Conservation (phyloP, 495 filamentous ascomycete species). For the Penicillium atrosanguineum region DNA sequence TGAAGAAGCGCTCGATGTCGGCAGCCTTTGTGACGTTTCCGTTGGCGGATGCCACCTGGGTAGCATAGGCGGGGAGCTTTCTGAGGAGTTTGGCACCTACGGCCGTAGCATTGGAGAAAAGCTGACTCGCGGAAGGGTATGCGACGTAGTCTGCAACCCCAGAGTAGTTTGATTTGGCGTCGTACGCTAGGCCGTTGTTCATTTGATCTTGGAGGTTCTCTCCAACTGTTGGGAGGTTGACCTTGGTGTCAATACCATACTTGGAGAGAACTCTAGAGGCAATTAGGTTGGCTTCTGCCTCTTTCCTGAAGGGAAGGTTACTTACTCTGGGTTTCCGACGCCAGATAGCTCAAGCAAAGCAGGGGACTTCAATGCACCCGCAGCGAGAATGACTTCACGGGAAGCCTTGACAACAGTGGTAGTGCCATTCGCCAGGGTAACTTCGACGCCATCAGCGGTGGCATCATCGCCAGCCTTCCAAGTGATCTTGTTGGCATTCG, state of each 20-base stretch:
- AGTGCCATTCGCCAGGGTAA: constrained; percentile 19
- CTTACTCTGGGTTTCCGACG: constrained; percentile 20
- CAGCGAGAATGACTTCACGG: constrained; percentile 20
- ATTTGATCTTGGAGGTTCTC: constrained; percentile 26
- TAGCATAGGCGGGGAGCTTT: constrained; percentile 19
- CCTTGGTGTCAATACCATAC: constrained; percentile 16
- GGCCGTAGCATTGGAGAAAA: constrained; percentile 17
- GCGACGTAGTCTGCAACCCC: constrained; percentile 17
- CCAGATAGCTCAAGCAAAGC: constrained; percentile 22
- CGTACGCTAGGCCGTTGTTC: constrained; percentile 20
- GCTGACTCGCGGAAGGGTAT: constrained; percentile 16
- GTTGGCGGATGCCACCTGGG: constrained; percentile 17
- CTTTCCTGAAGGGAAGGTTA: not conserved
- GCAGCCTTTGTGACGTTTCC: constrained; percentile 16
- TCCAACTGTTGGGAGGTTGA: constrained; percentile 21
- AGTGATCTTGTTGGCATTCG: constrained; percentile 19
- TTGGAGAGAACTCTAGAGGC: constrained; percentile 15
- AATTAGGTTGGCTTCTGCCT: not conserved
- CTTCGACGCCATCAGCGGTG: constrained; percentile 19
- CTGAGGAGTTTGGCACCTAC: constrained; percentile 14
- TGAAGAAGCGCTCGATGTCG: constrained; percentile 21
- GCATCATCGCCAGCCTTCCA: constrained; percentile 17
- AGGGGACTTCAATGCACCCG: constrained; percentile 17
- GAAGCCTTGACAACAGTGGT: constrained; percentile 16
- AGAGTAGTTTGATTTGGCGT: constrained; percentile 11